Conservation (phyloP, 2,329 filamentous ascomycete species). For the Ophiognomonia clavigignenti-juglandacearum region DNA sequence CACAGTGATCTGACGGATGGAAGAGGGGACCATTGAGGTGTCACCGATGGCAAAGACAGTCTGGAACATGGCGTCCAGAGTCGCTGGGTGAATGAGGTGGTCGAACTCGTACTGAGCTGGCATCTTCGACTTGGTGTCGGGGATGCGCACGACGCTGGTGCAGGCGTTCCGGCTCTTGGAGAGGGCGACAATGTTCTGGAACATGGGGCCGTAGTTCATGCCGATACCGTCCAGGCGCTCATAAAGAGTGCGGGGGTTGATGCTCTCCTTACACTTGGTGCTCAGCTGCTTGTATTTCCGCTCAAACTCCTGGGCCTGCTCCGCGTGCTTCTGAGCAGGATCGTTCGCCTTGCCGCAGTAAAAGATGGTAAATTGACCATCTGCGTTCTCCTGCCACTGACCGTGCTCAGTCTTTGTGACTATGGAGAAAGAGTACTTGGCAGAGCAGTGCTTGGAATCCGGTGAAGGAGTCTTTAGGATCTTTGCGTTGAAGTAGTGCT, state of each 20-base stretch:
- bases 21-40: conserved; percentile 45
- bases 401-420: conserved; percentile 38
- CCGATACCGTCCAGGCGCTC: conserved; percentile 45
- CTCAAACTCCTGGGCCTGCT: conserved; percentile 17
- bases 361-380: conserved; percentile 24
- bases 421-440: conserved; percentile 36
- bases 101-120: conserved; percentile 47
- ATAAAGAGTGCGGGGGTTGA: conserved; percentile 43
- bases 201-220: conserved; percentile 46
- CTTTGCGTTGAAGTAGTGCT: conserved; percentile 44
- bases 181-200: conserved; percentile 40
- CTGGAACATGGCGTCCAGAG: conserved; percentile 53
- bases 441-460: conserved; percentile 5
- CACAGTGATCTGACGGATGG: conserved; percentile 41
- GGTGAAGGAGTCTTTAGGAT: conserved; percentile 14
- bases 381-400: conserved; percentile 40
- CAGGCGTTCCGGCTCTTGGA: conserved; percentile 30
- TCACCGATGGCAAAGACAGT: conserved; percentile 41
- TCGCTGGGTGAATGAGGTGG: conserved; percentile 53
- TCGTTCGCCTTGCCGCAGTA: conserved; percentile 13
- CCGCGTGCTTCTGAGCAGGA: conserved; percentile 2
- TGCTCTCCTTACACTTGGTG: conserved; percentile 25
- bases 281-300: conserved; percentile 21
- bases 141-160: conserved; percentile 35
- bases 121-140: conserved; percentile 48